Evolutionary conservation across 31 red algal genomes (phyloP).

Genomic region (Endocladia muricata): DNA sequence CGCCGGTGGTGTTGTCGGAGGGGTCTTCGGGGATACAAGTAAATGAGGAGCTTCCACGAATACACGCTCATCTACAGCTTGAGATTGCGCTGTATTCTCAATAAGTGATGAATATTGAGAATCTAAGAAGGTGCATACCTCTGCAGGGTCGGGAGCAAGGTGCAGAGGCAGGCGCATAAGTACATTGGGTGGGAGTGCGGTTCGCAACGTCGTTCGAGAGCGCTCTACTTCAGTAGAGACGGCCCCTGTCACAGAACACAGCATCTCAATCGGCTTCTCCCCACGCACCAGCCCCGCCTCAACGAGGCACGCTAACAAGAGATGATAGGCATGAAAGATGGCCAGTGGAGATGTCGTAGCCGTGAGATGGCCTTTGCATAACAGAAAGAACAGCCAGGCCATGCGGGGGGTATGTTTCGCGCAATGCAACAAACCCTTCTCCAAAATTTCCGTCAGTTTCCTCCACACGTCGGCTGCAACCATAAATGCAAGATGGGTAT

Average conservation of each 20-base stretch:
- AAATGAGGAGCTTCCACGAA: neutral
- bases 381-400: conserved; percentile 1
- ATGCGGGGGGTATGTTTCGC: neutral
- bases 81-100: too few relatives aligned
- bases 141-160: neutral
- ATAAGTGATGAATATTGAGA: too few relatives aligned
- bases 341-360: neutral
- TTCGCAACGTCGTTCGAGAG: neutral
- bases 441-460: too few relatives aligned
- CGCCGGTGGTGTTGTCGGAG: neutral
- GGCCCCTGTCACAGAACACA: conserved; percentile 4
- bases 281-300: neutral
- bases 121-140: neutral
- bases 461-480: too few relatives aligned
- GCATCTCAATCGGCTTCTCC: neutral
- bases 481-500: too few relatives aligned
- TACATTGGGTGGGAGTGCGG: neutral
- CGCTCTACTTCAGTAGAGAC: conserved; percentile 17
- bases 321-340: conserved; percentile 11
- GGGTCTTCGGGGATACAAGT: conserved; percentile 17
- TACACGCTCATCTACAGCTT: neutral
- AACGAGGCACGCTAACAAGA: conserved; percentile 19
- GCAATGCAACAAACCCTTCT: too few relatives aligned
- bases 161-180: neutral
- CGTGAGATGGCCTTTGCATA: conserved; percentile 11